Evolutionary conservation across 257 asterid genomes (phyloP).

Genomic region (Fraxinus pennsylvanica): DNA sequence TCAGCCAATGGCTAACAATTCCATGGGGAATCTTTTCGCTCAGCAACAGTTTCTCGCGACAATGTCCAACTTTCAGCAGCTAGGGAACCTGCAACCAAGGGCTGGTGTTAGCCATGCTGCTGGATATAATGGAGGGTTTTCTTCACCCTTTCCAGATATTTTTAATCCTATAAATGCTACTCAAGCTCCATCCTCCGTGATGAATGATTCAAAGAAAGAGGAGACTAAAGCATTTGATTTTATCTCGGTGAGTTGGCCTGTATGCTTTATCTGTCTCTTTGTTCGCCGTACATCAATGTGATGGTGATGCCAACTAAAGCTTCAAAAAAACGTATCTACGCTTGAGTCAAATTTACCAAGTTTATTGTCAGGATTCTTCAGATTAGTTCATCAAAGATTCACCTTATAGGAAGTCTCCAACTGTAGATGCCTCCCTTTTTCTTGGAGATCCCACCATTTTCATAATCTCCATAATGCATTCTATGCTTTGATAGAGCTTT

Average conservation of each 20-base stretch:
- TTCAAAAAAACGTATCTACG: neutral
- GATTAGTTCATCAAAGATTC: slow-evolving; percentile 12
- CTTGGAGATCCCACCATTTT: slow-evolving; percentile 3
- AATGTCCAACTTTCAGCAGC: slow-evolving; percentile 85
- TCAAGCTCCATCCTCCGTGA: slow-evolving; percentile 79
- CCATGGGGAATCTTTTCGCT: slow-evolving; percentile 68
- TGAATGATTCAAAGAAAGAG: slow-evolving; percentile 75
- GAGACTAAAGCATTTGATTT: slow-evolving; percentile 90
- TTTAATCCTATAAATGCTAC: slow-evolving; percentile 66
- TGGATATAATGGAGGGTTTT: slow-evolving; percentile 48
- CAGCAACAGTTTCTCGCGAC: slow-evolving; percentile 88
- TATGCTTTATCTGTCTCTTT: slow-evolving; percentile 15
- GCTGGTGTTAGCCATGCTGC: slow-evolving; percentile 39
- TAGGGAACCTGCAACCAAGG: slow-evolving; percentile 57
- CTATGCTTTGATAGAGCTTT: slow-evolving; percentile 3
- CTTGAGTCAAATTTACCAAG: slow-evolving; percentile 4
- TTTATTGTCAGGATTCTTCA: slow-evolving; percentile 3
- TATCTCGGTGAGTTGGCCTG: slow-evolving; percentile 70
- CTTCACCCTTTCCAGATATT: slow-evolving; percentile 78
- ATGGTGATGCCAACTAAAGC: neutral
- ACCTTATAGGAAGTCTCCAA: slow-evolving; percentile 9
- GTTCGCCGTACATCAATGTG: neutral
- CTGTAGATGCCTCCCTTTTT: slow-evolving; percentile 1
- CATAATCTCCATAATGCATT: neutral
- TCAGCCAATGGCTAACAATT: slow-evolving; percentile 57